phyloP scores from a whole-genome alignment of 257 asterid species.

The Gentiana macrophylla region DNA sequence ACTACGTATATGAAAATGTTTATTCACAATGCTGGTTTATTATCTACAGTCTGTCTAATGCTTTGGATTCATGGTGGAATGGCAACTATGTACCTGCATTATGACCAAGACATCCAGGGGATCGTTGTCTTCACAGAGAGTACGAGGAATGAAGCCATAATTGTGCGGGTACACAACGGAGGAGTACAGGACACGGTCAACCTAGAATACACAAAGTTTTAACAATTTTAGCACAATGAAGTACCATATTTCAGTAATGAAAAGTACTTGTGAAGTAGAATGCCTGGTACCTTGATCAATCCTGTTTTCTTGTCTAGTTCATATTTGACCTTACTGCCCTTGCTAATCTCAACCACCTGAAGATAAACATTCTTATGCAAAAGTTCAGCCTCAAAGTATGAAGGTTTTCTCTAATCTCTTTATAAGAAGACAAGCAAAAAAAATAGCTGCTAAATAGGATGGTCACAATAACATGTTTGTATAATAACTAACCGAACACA shows the following conservation, averaged over 20 bases:
- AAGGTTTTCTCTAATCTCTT: not conserved
- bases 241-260: not conserved
- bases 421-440: not conserved
- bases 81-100: constrained; percentile 58
- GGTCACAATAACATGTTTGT: no score
- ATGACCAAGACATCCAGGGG: constrained; percentile 91
- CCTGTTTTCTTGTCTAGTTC: constrained; percentile 92
- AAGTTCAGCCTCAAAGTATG: not conserved
- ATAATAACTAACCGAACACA: no score
- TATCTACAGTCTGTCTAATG: not conserved
- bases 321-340: constrained; percentile 92
- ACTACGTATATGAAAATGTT: no score
- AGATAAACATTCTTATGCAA: not conserved
- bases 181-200: constrained; percentile 90
- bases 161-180: constrained; percentile 96
- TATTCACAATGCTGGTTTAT: no score
- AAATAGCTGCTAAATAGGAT: not conserved
- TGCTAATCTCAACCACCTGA: constrained; percentile 88
- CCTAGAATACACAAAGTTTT: constrained; percentile 27
- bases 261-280: not conserved
- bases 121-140: constrained; percentile 82
- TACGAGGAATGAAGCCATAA: constrained; percentile 94
- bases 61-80: not conserved
- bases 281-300: constrained; percentile 60
- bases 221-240: not conserved